Percentiles rank a stretch among this genome's conserved stretches.
Conservation (phyloP, 2,329 filamentous ascomycete genomes). For the Dichotomopilus funicola region DNA sequence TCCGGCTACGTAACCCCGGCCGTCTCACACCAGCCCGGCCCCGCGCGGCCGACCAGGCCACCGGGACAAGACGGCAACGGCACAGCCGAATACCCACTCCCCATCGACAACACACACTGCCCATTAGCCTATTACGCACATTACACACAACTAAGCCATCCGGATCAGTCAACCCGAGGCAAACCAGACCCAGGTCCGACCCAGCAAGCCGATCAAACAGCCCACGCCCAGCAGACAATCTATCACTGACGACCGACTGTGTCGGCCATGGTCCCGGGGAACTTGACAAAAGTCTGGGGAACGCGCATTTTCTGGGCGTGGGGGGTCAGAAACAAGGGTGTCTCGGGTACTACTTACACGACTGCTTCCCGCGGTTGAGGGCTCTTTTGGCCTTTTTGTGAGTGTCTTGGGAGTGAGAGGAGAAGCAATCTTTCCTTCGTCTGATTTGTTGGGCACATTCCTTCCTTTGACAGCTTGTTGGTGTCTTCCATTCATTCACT, state of each 20-base stretch:
- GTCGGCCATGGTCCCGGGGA: not conserved
- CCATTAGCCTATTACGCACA: too few relatives aligned
- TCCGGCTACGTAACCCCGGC: too few relatives aligned
- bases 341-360: not conserved
- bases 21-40: too few relatives aligned
- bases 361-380: too few relatives aligned
- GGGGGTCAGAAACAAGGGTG: too few relatives aligned
- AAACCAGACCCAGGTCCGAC: not conserved
- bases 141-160: not conserved
- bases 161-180: slow-evolving; percentile 1
- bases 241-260: not conserved
- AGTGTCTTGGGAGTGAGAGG: too few relatives aligned
- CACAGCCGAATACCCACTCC: too few relatives aligned
- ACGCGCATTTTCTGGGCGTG: not conserved
- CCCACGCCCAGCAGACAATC: not conserved
- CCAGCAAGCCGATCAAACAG: slow-evolving; percentile 5
- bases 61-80: too few relatives aligned
- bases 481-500: not conserved
- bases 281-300: not conserved
- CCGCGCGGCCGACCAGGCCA: too few relatives aligned
- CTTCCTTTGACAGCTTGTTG: not conserved
- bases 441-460: not conserved
- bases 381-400: too few relatives aligned
- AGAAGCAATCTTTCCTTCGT: not conserved
- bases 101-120: too few relatives aligned